Base-by-base conservation (phyloP, 1,139 yeast genomes). In the Arxiozyma heterogenica region DNA sequence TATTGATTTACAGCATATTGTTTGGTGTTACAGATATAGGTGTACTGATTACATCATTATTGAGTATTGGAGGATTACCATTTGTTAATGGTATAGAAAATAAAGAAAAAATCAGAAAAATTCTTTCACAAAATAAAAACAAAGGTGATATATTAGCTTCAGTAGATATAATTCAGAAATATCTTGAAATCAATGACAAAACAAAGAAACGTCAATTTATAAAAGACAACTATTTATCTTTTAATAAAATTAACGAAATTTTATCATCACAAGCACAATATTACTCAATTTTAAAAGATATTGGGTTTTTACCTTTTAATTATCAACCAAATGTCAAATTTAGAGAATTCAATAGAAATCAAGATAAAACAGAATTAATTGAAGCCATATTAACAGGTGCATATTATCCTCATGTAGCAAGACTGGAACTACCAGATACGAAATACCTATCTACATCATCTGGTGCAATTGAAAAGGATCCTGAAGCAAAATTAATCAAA, bases 1-100 rank as follows among this genome's bases (percentile, higher is more conserved):
- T 91, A 51, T 72, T 93, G 50, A 81, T 91, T 34, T 78, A 82
- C 56, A 89, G 95, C 1, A 81, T 94, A 49, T 78, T 90, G 15
- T 87, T 91, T 68, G 95, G 95, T 0, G 86, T 95, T 62, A 71
- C 89, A n/a, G 91, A 86, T 47, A 72, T 78, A 41, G 85, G 93
- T 55, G 74, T 88, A 23, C 80, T 91, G 0, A 72, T 89, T 25
- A 93, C 96, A 0, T 82, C 96, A 0, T 76, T 88, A 11, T 72
- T 86, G 46, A 82, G 94, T 18, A 75, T 83, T 7, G 90, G 94
- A 1, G 74, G 82, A 34, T 54, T 62, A 30, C 95, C 95, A 1
- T 88, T 90, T 64, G 67, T 81, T 30, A 78, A 80, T 50, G 81
- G 78, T 51, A 71, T 73, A 41, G 95, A 86, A 17, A 73, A 79